Base-by-base conservation (phyloP, 805 yeast species). In the Metschnikowia santaceciliae region DNA sequence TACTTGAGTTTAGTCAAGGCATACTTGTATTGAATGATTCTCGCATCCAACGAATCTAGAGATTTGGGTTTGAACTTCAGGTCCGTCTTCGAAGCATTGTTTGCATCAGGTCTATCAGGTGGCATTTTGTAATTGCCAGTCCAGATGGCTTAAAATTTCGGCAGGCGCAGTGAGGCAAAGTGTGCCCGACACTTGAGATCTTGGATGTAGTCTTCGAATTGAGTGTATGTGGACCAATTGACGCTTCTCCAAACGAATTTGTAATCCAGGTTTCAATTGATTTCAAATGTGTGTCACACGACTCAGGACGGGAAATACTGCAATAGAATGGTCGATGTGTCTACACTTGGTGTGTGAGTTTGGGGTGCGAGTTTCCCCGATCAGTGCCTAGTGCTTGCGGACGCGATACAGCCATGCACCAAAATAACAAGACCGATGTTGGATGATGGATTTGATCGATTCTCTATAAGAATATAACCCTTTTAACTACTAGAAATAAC, bases 11-110 rank as follows among this genome's bases (percentile, higher is more conserved):
- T 83, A 50, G 66, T 61, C 2, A 77, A 67, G 8, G 82, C 79
- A 57, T 80, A 80, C 49, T 75, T 77, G 63, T 78, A 85, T 61
- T 85, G 88, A 3, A 84, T 64, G 20, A 82, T 71, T 53, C 77
- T 77, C 13, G 82, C 80, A 55, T 84, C 90, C 44, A 76, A 68
- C 1, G 79, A 68, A 57, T 77, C 79, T 40, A 58, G 40, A 15
- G 39, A 44, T 19, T 47, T 34, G 5, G 55, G 55, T 13, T 32
- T 42, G 38, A 42, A 42, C n/a, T 42, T 33, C 46, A 42, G 32
- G 17, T 20, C 32, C 20, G 14, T n/a, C 14, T 19, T 42, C 38
- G 26, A 22, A 13, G 19, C 23, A 32, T 32, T 14, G 14, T 8
- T n/a, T 20, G 15, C 46, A 33, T 33, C 15, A 6, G 22, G 13